A percentile compares a stretch with the other conserved stretches of the same genome.
Conservation (phyloP, 768 basidiomycete genomes). For the Podaxis mareebaensis region DNA sequence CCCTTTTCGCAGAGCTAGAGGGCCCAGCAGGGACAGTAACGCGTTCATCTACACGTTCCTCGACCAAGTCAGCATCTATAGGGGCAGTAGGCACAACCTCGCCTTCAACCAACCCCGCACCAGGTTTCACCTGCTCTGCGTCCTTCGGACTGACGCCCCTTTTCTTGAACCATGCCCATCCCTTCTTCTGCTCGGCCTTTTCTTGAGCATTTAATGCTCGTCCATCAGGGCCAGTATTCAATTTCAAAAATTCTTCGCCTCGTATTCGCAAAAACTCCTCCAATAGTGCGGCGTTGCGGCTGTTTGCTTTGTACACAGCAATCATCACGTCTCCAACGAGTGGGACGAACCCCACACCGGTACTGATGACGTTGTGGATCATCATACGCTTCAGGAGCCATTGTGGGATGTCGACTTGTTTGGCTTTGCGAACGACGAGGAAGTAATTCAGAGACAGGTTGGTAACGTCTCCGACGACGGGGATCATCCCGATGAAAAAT, state of each 20-base stretch:
- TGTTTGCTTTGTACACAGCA: conserved; percentile 85
- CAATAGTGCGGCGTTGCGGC: conserved; percentile 81
- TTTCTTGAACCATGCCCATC: conserved; percentile 23
- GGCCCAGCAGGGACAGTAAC: not conserved
- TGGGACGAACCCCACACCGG: conserved; percentile 66
- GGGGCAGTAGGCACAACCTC: not conserved
- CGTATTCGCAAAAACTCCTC: conserved; percentile 83
- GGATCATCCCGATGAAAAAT: conserved; percentile 76
- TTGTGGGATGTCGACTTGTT: conserved; percentile 62
- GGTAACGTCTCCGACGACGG: conserved; percentile 66
- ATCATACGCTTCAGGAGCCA: conserved; percentile 79
- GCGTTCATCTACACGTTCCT: not conserved
- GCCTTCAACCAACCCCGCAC: conserved; percentile 37
- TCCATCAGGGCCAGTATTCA: conserved; percentile 36
- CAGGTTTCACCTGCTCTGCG: conserved; percentile 51
- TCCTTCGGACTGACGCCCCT: conserved; percentile 33
- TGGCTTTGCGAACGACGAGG: conserved; percentile 76
- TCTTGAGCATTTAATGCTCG: conserved; percentile 19
- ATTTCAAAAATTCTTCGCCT: conserved; percentile 69
- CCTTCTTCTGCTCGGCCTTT: conserved; percentile 24
- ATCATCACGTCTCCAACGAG: conserved; percentile 74
- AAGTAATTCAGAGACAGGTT: conserved; percentile 68
- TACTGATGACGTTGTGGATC: conserved; percentile 71
- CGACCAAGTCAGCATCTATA: not conserved
- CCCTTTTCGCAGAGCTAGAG: not conserved